Percentiles rank a stretch among this genome's conserved stretches.
Conservation (phyloP, 441 rosid genomes). For the Geranium incanum region DNA sequence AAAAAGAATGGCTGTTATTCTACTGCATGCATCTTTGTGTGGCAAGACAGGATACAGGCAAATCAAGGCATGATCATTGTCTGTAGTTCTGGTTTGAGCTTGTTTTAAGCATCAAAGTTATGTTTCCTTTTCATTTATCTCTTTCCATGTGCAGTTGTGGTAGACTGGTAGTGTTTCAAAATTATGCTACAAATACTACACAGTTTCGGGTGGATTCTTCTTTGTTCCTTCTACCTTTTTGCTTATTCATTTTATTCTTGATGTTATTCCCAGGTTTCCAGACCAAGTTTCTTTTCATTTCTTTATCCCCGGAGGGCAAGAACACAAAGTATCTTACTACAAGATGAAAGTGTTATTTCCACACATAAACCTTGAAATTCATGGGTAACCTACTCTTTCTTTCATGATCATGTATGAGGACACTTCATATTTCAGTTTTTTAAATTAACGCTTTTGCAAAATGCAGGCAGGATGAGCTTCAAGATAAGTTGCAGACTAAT, state of each 20-base stretch:
- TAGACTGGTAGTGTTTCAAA: not conserved
- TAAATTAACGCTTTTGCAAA: not conserved
- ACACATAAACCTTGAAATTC: constrained; percentile 35
- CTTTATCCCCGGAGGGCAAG: constrained; percentile 36
- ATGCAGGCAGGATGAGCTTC: constrained; percentile 35
- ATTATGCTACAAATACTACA: not conserved
- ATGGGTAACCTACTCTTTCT: constrained; percentile 26
- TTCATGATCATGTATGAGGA: not conserved
- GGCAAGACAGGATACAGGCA: not conserved
- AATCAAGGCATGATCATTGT: not conserved
- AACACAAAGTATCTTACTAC: constrained; percentile 35
- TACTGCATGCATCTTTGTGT: not conserved
- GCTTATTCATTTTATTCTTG: not conserved
- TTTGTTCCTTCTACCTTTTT: not conserved
- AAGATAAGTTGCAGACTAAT: constrained; percentile 16
- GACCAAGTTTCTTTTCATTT: constrained; percentile 33
- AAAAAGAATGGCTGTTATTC: constrained; percentile 1
- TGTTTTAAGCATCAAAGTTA: not conserved
- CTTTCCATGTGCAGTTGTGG: not conserved
- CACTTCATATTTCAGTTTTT: constrained; percentile 14
- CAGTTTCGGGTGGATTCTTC: not conserved
- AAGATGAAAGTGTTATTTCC: constrained; percentile 46
- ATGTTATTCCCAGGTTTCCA: constrained; percentile 30
- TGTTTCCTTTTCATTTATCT: not conserved
- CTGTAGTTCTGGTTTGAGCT: not conserved